phyloP scores from a whole-genome alignment of 2,329 filamentous ascomycete species.

The Lizonia empirigonia region DNA sequence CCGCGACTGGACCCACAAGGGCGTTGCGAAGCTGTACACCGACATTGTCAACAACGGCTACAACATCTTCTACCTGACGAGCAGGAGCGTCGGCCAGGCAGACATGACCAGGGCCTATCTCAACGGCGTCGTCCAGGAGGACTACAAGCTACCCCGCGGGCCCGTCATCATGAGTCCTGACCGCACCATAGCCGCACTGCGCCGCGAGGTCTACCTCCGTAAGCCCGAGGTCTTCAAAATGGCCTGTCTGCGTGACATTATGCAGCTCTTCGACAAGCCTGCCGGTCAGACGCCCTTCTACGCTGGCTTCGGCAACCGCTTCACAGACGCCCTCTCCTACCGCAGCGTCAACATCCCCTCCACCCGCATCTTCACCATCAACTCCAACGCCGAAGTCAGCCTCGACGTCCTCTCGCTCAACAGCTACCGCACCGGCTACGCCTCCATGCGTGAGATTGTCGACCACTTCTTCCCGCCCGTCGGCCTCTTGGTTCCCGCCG shows the following conservation, averaged over 20 bases:
- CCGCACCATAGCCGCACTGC: conserved; percentile 88
- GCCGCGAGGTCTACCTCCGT: conserved; percentile 89
- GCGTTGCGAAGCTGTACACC: conserved; percentile 95
- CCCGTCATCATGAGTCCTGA: conserved; percentile 96
- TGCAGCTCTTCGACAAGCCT: conserved; percentile 73
- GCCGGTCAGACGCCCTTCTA: conserved; percentile 83
- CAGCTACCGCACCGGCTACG: conserved; percentile 95
- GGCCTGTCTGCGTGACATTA: conserved; percentile 94
- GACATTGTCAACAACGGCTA: conserved; percentile 96
- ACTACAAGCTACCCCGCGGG: conserved; percentile 82
- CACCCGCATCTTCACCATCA: conserved; percentile 97
- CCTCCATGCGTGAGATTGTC: conserved; percentile 94
- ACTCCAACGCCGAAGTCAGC: conserved; percentile 94
- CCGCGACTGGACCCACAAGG: conserved; percentile 95
- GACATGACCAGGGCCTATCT: conserved; percentile 90
- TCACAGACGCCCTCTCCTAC: conserved; percentile 96
- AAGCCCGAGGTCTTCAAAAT: conserved; percentile 99
- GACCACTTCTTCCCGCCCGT: conserved; percentile 98
- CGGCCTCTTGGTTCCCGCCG: conserved; percentile 81
- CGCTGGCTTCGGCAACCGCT: conserved; percentile 92
- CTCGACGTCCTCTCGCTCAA: conserved; percentile 88
- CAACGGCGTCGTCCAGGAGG: conserved; percentile 85
- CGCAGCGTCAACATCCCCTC: conserved; percentile 94
- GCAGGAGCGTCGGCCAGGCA: conserved; percentile 88
- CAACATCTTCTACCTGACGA: conserved; percentile 98